A percentile compares a stretch with the other conserved stretches of the same genome.
These are phyloP conservation scores for Ramalina intermedia DNA, from an alignment of 495 filamentous ascomycete species.

Conservation along the genomic window DNA sequence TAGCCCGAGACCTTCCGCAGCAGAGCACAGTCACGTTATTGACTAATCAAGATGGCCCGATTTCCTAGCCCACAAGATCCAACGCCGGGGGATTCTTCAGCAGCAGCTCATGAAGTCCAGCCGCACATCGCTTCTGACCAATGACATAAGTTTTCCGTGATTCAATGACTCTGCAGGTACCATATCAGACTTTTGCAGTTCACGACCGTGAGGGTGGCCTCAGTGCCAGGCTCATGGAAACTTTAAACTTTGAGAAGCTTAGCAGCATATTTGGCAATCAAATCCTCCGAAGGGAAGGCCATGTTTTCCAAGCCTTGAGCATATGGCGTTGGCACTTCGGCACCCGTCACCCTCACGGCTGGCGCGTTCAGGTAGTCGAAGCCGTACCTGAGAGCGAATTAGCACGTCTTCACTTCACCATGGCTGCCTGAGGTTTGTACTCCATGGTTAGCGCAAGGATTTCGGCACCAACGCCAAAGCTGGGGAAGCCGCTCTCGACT, in stretches of 20 bases:
- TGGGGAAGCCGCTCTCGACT: constrained; percentile 91
- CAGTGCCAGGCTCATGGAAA: too few relatives aligned
- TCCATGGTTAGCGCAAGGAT: constrained; percentile 90
- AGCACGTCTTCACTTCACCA: not conserved
- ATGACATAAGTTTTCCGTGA: too few relatives aligned
- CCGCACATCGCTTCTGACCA: too few relatives aligned
- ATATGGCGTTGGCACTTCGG: constrained; percentile 92
- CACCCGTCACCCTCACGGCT: constrained; percentile 83
- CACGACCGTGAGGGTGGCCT: too few relatives aligned
- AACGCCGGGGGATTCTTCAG: too few relatives aligned
- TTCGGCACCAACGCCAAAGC: constrained; percentile 82
- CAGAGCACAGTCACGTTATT: constrained; percentile 4
- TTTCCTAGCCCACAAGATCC: too few relatives aligned
- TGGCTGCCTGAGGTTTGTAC: constrained; percentile 3
- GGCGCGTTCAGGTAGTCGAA: constrained; percentile 95
- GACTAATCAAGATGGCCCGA: not conserved
- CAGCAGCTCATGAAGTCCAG: too few relatives aligned
- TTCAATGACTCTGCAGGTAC: too few relatives aligned
- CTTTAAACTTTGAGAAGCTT: constrained; percentile 58
- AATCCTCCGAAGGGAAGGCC: constrained; percentile 73
- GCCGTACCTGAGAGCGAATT: constrained; percentile 38
- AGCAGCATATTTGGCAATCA: constrained; percentile 69
- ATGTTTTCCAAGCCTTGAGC: constrained; percentile 77
- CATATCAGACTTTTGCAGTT: not conserved
- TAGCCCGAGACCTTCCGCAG: constrained; percentile 5